phyloP scores from a whole-genome alignment of 2,329 filamentous ascomycete genomes.

The Xylariaceae sp. region DNA sequence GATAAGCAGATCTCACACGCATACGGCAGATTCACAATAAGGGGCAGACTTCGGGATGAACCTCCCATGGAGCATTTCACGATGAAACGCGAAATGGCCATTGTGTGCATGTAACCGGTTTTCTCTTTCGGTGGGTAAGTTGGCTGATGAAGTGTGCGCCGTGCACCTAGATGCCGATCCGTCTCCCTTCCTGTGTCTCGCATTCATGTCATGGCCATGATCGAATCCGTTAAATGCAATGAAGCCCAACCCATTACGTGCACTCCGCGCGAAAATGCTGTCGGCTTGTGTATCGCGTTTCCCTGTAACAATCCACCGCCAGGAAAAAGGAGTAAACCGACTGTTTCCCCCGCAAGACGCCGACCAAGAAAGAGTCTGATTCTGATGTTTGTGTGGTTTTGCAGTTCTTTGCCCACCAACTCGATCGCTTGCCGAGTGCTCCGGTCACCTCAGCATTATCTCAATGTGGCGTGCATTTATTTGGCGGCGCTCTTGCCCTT shows the following conservation, averaged over 20 bases:
- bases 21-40: conserved; percentile 18
- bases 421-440: conserved; percentile 6
- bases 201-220: conserved; percentile 20
- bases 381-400: conserved; percentile 12
- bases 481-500: conserved; percentile 72
- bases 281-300: conserved; percentile 9
- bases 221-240: conserved; percentile 20
- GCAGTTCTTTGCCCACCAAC: neutral
- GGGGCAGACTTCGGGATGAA: conserved; percentile 67
- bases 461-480: conserved; percentile 34
- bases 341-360: conserved; percentile 22
- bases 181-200: conserved; percentile 1
- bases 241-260: conserved; percentile 25
- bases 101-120: conserved; percentile 60
- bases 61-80: conserved; percentile 81
- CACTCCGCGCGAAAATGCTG: conserved; percentile 26
- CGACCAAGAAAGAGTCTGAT: conserved; percentile 14
- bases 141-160: conserved; percentile 19
- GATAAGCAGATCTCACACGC: conserved; percentile 16
- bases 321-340: conserved; percentile 26
- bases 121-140: conserved; percentile 40
- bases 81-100: conserved; percentile 72
- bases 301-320: conserved; percentile 2
- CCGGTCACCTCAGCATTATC: conserved; percentile 13
- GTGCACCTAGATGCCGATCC: conserved; percentile 42